These are phyloP conservation scores for Coemansia sp. DNA, from an alignment of 192 early-diverging fungal genomes.

Conservation along the genomic window DNA sequence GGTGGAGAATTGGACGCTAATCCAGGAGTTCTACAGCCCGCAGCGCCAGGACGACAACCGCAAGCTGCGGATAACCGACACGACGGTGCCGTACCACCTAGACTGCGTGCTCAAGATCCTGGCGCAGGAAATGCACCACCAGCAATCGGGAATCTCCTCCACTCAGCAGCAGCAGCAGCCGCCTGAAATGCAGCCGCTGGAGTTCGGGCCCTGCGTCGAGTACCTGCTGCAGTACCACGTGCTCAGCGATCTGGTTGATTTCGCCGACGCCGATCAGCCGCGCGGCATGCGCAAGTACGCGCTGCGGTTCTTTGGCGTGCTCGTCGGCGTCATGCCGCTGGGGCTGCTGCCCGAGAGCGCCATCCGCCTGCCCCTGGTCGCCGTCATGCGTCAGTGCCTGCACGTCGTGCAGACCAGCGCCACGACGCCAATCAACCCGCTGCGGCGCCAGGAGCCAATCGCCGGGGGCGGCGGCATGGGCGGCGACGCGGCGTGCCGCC, in stretches of 20 bases:
- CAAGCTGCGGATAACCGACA: constrained; percentile 19
- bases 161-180: no score
- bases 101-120: constrained; percentile 35
- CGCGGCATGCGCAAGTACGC: constrained; percentile 44
- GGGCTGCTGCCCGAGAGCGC: constrained; percentile 49
- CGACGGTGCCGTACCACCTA: constrained; percentile 48
- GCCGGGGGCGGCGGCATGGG: not conserved
- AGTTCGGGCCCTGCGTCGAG: constrained; percentile 53
- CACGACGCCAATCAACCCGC: constrained; percentile 16
- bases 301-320: constrained; percentile 42
- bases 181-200: constrained; percentile 24
- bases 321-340: constrained; percentile 36
- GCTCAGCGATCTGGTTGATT: constrained; percentile 42
- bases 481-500: constrained; percentile 5
- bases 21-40: constrained; percentile 43
- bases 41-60: constrained; percentile 26
- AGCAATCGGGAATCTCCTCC: no score
- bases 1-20: constrained; percentile 46
- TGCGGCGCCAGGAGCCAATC: constrained; percentile 22
- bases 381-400: constrained; percentile 44
- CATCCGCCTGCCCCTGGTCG: constrained; percentile 48
- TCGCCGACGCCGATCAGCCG: constrained; percentile 45
- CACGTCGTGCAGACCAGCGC: constrained; percentile 35
- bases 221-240: constrained; percentile 51
- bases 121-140: constrained; percentile 31